These are phyloP conservation scores for Akebia trifoliata DNA, from an alignment of 164 flowering plant genomes.

Conservation along the genomic window DNA sequence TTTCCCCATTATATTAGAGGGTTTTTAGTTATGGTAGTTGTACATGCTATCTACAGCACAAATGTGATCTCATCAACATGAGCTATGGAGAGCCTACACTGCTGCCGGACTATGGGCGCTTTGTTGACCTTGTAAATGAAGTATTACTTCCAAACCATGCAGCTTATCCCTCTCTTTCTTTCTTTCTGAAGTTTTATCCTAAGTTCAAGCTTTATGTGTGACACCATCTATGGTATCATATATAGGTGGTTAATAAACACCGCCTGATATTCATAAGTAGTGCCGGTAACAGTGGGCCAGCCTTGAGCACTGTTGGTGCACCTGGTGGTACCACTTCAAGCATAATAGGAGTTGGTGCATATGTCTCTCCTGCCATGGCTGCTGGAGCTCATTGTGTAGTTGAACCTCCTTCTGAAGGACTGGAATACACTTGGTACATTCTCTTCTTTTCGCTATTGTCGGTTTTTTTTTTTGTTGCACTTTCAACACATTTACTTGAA, in stretches of 20 bases:
- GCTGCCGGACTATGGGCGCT: slow-evolving; percentile 95
- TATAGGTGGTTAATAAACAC: slow-evolving; percentile 85
- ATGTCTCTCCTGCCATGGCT: slow-evolving; percentile 99
- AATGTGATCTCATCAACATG: slow-evolving; percentile 97
- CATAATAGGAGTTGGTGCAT: slow-evolving; percentile 96
- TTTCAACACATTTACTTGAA: slow-evolving; percentile 9
- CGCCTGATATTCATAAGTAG: slow-evolving; percentile 84
- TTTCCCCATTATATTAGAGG: background rate
- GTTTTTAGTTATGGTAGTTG: background rate
- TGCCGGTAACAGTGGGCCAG: slow-evolving; percentile 98
- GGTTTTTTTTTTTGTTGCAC: background rate
- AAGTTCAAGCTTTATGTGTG: background rate
- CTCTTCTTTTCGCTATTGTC: background rate
- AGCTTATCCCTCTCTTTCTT: background rate
- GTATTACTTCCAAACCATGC: slow-evolving; percentile 29
- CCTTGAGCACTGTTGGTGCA: slow-evolving; percentile 94
- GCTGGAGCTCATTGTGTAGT: slow-evolving; percentile 93
- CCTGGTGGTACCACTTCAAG: slow-evolving; percentile 97
- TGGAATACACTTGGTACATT: slow-evolving; percentile 89
- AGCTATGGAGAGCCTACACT: slow-evolving; percentile 89
- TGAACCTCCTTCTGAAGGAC: slow-evolving; percentile 86
- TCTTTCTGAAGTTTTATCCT: background rate
- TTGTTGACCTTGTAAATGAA: slow-evolving; percentile 91
- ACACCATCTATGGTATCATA: slow-evolving; percentile 1
- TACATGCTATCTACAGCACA: slow-evolving; percentile 58